Evolutionary conservation across 495 filamentous ascomycete genomes (phyloP).

Genomic region (Annulohypoxylon nitens): DNA sequence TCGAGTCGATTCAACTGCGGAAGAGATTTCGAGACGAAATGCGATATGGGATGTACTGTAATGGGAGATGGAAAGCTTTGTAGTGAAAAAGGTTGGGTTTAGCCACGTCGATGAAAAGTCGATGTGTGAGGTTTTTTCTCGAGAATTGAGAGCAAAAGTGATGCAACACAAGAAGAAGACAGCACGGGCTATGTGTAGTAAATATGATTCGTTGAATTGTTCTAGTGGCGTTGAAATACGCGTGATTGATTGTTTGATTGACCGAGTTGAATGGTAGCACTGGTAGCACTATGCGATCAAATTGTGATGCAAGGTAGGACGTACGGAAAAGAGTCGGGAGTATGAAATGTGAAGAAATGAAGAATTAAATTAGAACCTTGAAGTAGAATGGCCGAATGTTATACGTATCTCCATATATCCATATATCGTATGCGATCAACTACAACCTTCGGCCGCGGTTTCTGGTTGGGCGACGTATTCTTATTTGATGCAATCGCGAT

Average conservation of each 20-base stretch:
- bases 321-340: not conserved
- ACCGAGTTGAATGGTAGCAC: slow-evolving; percentile 18
- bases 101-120: slow-evolving; percentile 29
- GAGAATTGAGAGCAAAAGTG: not conserved
- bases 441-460: slow-evolving; percentile 12
- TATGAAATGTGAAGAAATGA: not conserved
- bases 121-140: slow-evolving; percentile 20
- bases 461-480: slow-evolving; percentile 26
- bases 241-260: slow-evolving; percentile 35
- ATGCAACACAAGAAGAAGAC: slow-evolving; percentile 24
- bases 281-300: slow-evolving; percentile 16
- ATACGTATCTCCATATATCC: slow-evolving; percentile 3
- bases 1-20: not conserved
- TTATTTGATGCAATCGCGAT: slow-evolving; percentile 44
- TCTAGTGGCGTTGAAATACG: slow-evolving; percentile 28
- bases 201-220: slow-evolving; percentile 38
- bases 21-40: not conserved
- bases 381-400: not conserved
- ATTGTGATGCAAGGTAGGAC: slow-evolving; percentile 19
- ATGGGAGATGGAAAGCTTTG: slow-evolving; percentile 3
- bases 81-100: slow-evolving; percentile 21
- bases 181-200: slow-evolving; percentile 24
- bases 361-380: not conserved
- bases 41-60: not conserved
- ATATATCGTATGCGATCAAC: slow-evolving; percentile 3